phyloP scores from a whole-genome alignment of 1,284 basidiomycete genomes.

The Marasmius tenuissimus region DNA sequence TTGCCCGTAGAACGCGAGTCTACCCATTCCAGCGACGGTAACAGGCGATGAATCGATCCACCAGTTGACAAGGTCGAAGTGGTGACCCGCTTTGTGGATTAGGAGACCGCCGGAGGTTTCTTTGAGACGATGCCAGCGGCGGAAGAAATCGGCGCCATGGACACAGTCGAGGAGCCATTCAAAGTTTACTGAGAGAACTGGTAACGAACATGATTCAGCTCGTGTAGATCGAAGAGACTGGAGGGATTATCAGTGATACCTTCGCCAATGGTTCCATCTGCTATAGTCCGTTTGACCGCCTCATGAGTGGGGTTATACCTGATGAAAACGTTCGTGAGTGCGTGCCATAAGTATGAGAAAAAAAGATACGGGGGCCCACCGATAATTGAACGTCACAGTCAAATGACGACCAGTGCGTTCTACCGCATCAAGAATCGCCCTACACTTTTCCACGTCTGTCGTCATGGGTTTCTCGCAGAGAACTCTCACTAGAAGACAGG shows the following conservation, averaged over 20 bases:
- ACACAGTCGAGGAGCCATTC: conserved; percentile 55
- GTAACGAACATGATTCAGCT: not conserved
- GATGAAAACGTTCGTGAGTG: conserved; percentile 1
- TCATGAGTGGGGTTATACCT: conserved; percentile 58
- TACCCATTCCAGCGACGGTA: conserved; percentile 49
- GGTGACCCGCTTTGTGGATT: conserved; percentile 56
- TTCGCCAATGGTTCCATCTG: conserved; percentile 48
- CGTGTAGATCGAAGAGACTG: not conserved
- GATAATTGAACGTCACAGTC: conserved; percentile 46
- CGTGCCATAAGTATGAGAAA: not conserved
- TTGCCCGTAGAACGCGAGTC: conserved; percentile 49
- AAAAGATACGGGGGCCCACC: conserved; percentile 23
- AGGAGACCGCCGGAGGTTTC: conserved; percentile 49
- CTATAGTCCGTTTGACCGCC: conserved; percentile 49
- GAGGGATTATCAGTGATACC: conserved; percentile 16
- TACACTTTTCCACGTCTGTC: conserved; percentile 50
- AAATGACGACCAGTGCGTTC: conserved; percentile 40
- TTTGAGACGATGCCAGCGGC: conserved; percentile 55
- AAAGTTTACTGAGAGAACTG: conserved; percentile 54
- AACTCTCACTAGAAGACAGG: conserved; percentile 33
- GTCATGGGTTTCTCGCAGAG: conserved; percentile 60
- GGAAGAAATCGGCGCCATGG: conserved; percentile 56
- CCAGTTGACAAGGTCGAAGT: conserved; percentile 55
- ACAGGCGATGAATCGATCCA: conserved; percentile 53
- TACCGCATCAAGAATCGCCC: conserved; percentile 45